Evolutionary conservation across 2,329 filamentous ascomycete species (phyloP), one percentile per base, ranked within the genome.

Genomic region (Fusarium odoratissimum): DNA sequence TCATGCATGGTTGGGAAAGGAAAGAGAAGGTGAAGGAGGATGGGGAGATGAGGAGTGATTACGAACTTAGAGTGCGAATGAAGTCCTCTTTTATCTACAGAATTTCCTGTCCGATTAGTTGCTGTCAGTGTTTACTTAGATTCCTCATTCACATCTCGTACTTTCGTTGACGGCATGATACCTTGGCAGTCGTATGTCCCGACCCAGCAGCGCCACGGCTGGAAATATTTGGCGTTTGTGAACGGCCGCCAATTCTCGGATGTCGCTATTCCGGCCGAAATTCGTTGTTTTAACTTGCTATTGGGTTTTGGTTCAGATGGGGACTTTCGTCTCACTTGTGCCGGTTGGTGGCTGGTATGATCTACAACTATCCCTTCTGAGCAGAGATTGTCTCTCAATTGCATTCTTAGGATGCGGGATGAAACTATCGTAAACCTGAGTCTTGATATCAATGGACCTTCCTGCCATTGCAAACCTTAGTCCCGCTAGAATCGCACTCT

Each of bases 321-420:
- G 49, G 9, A 16, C 23, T 28, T 21, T 38, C 33, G 23, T 52
- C 49, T 28, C 33, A 38, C 49, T 52, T 37, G 33, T 38, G 33
- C 33, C 23, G 49, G n/a, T 52, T 8, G 23, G 49, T 28, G 44
- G 56, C 56, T 38, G 35, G 19, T 19, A 38, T 33, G 46, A 31
- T 38, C 30, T 40, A 30, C 23, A 52, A 3, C 19, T 25, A 11
- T 54, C 57, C 35, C 25, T 41, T 59, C 25, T 40, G 13, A 33
- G 45, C 25, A 60, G 33, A 31, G 25, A 54, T 52, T 33, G 28
- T 28, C 57, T 33, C 17, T 41, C 13, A 17, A 8, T 14, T 54
- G 3, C 57, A 40, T 54, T 54, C 45, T 54, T 41, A 2, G 6
- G 28, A 60, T 54, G 35, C 45, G 57, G 35, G 45, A 54, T 33